Conservation (phyloP, 176 grass and related monocot species). For the Elymus sibiricus region DNA sequence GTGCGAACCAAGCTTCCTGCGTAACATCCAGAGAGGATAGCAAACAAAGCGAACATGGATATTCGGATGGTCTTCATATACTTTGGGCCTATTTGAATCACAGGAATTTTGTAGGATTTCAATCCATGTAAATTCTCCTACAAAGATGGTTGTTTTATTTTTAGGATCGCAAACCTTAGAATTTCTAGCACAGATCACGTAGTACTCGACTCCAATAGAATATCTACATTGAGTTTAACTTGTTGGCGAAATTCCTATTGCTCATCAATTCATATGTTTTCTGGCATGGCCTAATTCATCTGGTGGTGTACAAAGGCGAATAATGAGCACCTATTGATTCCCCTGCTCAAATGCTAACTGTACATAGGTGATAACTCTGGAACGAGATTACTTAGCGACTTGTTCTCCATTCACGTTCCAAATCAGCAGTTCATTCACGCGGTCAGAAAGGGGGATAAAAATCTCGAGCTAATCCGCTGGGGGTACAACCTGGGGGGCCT, state of each 20-base stretch:
- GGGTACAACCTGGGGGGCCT: conserved; percentile 67
- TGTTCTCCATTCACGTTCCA: neutral
- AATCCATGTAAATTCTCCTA: neutral
- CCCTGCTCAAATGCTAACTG: neutral
- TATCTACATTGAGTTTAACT: neutral
- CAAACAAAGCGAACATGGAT: neutral
- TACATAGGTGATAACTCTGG: neutral
- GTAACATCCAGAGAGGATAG: neutral
- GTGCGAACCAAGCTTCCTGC: neutral
- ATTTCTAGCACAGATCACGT: no score
- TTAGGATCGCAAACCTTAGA: no score
- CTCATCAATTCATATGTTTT: neutral
- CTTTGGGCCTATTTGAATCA: neutral
- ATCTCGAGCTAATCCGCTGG: neutral
- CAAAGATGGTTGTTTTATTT: neutral
- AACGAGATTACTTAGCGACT: neutral
- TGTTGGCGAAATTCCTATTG: neutral
- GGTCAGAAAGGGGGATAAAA: neutral
- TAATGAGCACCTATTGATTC: neutral
- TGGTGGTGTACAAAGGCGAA: neutral
- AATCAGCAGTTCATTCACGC: neutral
- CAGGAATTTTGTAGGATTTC: neutral
- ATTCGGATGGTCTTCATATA: neutral
- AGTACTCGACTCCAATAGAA: neutral
- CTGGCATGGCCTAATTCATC: neutral